Conservation (phyloP, 1,284 basidiomycete genomes). For the Tilletia indica region DNA sequence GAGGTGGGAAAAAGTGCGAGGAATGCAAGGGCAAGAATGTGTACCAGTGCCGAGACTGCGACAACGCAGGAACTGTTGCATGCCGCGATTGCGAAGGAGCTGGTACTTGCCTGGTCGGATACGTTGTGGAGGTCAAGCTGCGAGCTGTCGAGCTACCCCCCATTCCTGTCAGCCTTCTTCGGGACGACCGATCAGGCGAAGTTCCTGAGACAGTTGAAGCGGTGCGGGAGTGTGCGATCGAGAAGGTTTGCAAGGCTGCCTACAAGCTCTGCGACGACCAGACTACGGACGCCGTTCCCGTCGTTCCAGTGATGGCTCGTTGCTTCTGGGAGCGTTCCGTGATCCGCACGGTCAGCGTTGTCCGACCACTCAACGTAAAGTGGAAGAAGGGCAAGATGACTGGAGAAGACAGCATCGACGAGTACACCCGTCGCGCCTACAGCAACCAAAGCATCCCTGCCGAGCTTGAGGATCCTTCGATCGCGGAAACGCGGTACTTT, state of each 20-base stretch:
- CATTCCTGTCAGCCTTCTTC: constrained; percentile 31
- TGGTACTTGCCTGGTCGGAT: constrained; percentile 36
- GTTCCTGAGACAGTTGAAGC: constrained; percentile 33
- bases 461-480: background rate
- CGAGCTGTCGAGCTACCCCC: constrained; percentile 41
- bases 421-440: constrained; percentile 16
- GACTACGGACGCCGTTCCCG: constrained; percentile 19
- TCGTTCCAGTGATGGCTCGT: constrained; percentile 39
- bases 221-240: background rate
- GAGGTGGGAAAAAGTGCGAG: constrained; percentile 25
- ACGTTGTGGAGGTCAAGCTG: constrained; percentile 40
- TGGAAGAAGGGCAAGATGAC: constrained; percentile 20
- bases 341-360: constrained; percentile 14
- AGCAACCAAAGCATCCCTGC: constrained; percentile 11
- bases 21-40: constrained; percentile 39
- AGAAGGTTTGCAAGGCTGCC: constrained; percentile 25
- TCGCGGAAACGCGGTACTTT: constrained; percentile 13
- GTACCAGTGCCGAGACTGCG: constrained; percentile 39
- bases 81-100: constrained; percentile 38
- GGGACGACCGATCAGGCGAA: background rate
- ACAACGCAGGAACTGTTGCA: constrained; percentile 26
- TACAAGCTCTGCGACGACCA: constrained; percentile 31
- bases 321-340: constrained; percentile 36
- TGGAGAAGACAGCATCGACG: constrained; percentile 8
- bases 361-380: constrained; percentile 16